phyloP scores from a whole-genome alignment of 345 rosid genomes.

The Populus ilicifolia region DNA sequence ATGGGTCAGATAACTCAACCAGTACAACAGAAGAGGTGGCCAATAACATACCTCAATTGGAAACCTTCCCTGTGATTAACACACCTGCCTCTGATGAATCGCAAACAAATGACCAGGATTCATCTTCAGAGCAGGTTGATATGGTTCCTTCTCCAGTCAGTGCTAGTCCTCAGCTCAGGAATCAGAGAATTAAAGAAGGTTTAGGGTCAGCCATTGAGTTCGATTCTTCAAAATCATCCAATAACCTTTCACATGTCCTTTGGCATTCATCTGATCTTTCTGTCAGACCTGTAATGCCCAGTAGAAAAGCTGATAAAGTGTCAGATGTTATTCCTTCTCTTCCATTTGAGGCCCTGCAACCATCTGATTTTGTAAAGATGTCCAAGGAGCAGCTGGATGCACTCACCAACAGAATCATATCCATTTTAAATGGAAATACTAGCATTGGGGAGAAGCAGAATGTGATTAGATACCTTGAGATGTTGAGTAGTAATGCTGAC shows the following conservation, averaged over 20 bases:
- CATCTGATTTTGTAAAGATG: constrained; percentile 71
- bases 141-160: constrained; percentile 56
- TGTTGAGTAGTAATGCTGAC: constrained; percentile 76
- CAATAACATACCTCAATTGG: constrained; percentile 34
- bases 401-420: constrained; percentile 50
- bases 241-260: constrained; percentile 54
- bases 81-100: constrained; percentile 48
- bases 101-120: constrained; percentile 49
- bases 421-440: constrained; percentile 63
- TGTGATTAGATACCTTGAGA: constrained; percentile 82
- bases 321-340: constrained; percentile 62
- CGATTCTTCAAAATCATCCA: constrained; percentile 59
- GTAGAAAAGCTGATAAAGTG: constrained; percentile 75
- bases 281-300: constrained; percentile 97
- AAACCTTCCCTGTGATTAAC: constrained; percentile 31
- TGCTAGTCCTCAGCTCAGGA: constrained; percentile 61
- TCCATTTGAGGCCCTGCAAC: constrained; percentile 67
- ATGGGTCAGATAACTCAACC: constrained; percentile 47
- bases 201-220: constrained; percentile 40
- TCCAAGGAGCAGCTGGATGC: constrained; percentile 72
- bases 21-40: constrained; percentile 42
- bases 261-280: constrained; percentile 98
- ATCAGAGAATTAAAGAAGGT: constrained; percentile 56
- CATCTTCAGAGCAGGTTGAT: constrained; percentile 49
- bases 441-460: constrained; percentile 84